Percentiles rank a stretch among this genome's conserved stretches.
Evolutionary conservation across 2,329 filamentous ascomycete species (phyloP).

Genomic region (Fusarium sp.): DNA sequence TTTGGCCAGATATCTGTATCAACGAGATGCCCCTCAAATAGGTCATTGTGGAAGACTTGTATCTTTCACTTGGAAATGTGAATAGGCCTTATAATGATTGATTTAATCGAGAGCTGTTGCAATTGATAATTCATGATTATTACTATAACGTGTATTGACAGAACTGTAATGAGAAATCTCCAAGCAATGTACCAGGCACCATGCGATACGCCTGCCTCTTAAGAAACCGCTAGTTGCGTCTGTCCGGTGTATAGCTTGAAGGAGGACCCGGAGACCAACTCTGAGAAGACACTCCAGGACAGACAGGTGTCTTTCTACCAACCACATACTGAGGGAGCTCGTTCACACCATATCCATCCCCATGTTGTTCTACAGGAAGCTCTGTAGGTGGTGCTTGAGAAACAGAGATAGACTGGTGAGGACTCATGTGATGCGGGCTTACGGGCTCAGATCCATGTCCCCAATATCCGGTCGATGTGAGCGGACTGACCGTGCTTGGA

Average conservation of each 20-base stretch:
- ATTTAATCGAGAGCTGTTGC: not conserved
- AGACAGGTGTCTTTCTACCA: not conserved
- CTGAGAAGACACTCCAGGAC: not conserved
- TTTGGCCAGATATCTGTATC: too few relatives aligned
- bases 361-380: not conserved
- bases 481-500: not conserved
- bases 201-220: not conserved
- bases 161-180: accelerated
- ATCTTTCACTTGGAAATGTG: too few relatives aligned
- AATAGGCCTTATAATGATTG: too few relatives aligned
- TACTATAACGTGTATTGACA: not conserved
- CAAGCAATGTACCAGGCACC: accelerated
- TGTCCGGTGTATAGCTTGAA: not conserved
- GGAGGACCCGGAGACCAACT: not conserved
- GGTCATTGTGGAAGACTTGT: too few relatives aligned
- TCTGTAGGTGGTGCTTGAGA: not conserved
- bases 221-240: not conserved
- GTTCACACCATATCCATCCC: too few relatives aligned
- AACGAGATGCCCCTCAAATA: too few relatives aligned
- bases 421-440: not conserved
- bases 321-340: not conserved
- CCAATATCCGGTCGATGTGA: not conserved
- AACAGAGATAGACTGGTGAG: not conserved
- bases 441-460: not conserved
- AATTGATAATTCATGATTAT: not conserved